A percentile compares a stretch with the other conserved stretches of the same genome.
These are phyloP conservation scores for Prunus dulcis DNA, from an alignment of 306 rosid species.

Conservation along the genomic window DNA sequence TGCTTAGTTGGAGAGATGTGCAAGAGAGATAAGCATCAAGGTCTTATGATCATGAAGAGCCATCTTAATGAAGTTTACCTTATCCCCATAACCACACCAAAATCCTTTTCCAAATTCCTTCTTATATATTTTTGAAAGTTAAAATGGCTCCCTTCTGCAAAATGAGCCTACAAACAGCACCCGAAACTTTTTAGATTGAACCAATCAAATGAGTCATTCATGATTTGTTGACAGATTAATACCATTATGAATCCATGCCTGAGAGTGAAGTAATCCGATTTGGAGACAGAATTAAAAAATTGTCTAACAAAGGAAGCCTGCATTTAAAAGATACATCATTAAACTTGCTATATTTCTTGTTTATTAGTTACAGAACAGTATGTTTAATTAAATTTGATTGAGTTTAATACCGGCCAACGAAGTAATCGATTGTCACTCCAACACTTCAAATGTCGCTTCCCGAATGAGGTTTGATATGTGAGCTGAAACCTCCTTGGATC, in stretches of 20 bases:
- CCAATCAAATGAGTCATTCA: neutral
- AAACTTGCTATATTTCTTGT: neutral
- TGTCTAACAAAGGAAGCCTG: conserved; percentile 52
- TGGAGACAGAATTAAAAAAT: conserved; percentile 45
- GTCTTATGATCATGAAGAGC: too few relatives aligned
- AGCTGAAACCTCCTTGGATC: conserved; percentile 61
- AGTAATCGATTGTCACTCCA: conserved; percentile 46
- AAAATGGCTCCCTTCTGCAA: conserved; percentile 50
- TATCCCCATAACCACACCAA: conserved; percentile 47
- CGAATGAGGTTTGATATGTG: conserved; percentile 58
- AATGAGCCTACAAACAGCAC: conserved; percentile 41
- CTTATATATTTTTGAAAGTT: conserved; percentile 50
- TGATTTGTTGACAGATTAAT: neutral
- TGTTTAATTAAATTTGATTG: neutral
- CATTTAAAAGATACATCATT: neutral
- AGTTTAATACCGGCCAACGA: conserved; percentile 40
- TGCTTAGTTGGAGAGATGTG: neutral
- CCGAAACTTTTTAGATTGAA: neutral
- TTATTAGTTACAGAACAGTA: neutral
- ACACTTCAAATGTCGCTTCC: conserved; percentile 49
- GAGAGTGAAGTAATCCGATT: conserved; percentile 55
- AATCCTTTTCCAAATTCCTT: conserved; percentile 53
- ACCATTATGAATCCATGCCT: conserved; percentile 65
- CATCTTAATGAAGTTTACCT: conserved; percentile 26
- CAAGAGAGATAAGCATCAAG: neutral